Base-by-base conservation (phyloP, 2,329 filamentous ascomycete genomes). In the Atkinsonella texensis region DNA sequence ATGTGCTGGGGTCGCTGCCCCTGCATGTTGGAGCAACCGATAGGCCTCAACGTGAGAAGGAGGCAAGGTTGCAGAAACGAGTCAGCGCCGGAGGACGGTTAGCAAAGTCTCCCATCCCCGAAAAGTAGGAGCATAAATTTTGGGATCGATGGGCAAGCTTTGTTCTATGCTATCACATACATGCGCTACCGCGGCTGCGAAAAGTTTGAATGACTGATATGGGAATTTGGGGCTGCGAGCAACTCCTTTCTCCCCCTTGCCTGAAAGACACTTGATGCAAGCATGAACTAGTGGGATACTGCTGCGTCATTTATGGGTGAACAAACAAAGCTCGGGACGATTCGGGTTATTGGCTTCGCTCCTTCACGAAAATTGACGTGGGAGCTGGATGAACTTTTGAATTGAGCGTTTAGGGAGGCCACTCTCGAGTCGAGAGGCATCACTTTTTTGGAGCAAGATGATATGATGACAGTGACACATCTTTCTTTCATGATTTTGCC, bases 41-140 rank as follows among this genome's bases (percentile, higher is more conserved):
- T 49, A 74, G 70, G 57, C 63, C 78, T 49, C 74, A 78, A 53
- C 75, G 75, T 41, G 84, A 89, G 59, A 80, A 76, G 61, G 84
- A 89, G 60, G 70, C 76, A 23, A 81, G 82, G 55, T 66, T 91
- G 54, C 84, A 89, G 66, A 93, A 93, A 71, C 77, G 87, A 54
- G 82, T 87, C 55, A 89, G 86, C 63, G 86, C 84, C 28, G 86
- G 86, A 46, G 86, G 86, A 46, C 76, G 85, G 58, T 74, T 91
- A 63, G 81, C 81, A 54, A 81, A 76, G 68, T 76, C 76, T 60
- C 76, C 79, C 60, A 82, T 82, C 65, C 77, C 78, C 60, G 79
- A 82, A 68, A 75, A 72, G 65, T 79, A 79, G 75, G 71, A 71
- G 63, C 63, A 66, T 51, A 62, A 61, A 61, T 59, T 68, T 56